Percentiles rank a stretch among this genome's conserved stretches.
Evolutionary conservation across 495 filamentous ascomycete genomes (phyloP).

Genomic region (Aspergillus olivimuriae): DNA sequence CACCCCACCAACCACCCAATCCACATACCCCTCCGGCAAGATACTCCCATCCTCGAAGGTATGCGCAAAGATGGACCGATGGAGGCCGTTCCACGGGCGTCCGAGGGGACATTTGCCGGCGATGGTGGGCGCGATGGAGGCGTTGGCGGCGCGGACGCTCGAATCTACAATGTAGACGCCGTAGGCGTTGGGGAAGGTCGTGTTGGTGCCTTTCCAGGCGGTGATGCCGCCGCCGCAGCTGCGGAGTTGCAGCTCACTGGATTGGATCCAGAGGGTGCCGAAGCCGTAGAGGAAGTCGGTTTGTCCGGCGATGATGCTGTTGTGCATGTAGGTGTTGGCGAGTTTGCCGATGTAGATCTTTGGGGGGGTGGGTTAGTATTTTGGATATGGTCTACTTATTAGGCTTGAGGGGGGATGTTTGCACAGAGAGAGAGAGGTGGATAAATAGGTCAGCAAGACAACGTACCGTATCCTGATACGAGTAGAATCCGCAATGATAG

Average conservation of each 20-base stretch:
- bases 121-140: slow-evolving; percentile 39
- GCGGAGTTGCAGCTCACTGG: slow-evolving; percentile 39
- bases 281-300: slow-evolving; percentile 55
- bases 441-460: too few relatives aligned
- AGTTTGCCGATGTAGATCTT: slow-evolving; percentile 56
- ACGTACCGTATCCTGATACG: slow-evolving; percentile 53
- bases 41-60: slow-evolving; percentile 49
- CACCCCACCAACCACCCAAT: slow-evolving; percentile 39
- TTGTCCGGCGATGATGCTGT: slow-evolving; percentile 49
- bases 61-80: slow-evolving; percentile 47
- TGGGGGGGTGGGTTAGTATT: neutral
- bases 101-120: slow-evolving; percentile 48
- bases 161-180: slow-evolving; percentile 53
- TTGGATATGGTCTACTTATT: neutral
- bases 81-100: slow-evolving; percentile 52
- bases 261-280: slow-evolving; percentile 44
- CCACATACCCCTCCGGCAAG: slow-evolving; percentile 44
- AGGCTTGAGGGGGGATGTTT: too few relatives aligned
- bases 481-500: slow-evolving; percentile 52
- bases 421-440: neutral
- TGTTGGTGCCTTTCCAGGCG: slow-evolving; percentile 63
- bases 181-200: slow-evolving; percentile 55
- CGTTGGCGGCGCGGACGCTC: slow-evolving; percentile 43
- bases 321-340: slow-evolving; percentile 53
- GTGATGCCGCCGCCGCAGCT: slow-evolving; percentile 56